A percentile compares a stretch with the other conserved stretches of the same genome.
Conservation (phyloP, 2,329 filamentous ascomycete genomes). For the Bipolaris cookei region DNA sequence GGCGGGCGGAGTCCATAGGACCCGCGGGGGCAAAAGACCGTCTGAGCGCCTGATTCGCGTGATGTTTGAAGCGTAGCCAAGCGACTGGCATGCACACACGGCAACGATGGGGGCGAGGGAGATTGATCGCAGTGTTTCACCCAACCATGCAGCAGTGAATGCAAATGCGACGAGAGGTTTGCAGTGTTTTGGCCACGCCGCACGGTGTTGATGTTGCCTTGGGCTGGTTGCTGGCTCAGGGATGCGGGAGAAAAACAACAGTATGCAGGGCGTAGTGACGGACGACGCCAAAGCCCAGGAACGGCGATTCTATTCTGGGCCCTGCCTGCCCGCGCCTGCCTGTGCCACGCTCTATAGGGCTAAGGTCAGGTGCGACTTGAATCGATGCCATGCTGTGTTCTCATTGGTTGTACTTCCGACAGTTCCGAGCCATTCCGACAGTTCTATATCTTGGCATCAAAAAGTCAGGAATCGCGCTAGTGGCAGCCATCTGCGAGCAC, state of each 20-base stretch:
- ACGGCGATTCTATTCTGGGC: conserved; percentile 16
- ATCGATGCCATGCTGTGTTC: no score
- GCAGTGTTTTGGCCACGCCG: neutral
- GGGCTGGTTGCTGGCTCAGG: conserved; percentile 9
- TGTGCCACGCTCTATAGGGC: neutral
- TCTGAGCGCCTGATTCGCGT: conserved; percentile 24
- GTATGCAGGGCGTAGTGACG: conserved; percentile 14
- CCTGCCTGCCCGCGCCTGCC: neutral
- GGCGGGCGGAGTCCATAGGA: conserved; percentile 31
- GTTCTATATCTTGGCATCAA: conserved; percentile 11
- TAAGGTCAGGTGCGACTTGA: neutral
- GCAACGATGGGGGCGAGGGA: neutral
- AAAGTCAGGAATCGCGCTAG: conserved; percentile 14
- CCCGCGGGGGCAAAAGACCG: conserved; percentile 22
- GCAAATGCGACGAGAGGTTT: neutral
- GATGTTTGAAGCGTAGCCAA: conserved; percentile 21
- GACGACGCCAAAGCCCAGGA: conserved; percentile 4
- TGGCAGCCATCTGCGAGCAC: conserved; percentile 8
- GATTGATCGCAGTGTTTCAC: neutral
- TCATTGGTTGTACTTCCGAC: conserved; percentile 1
- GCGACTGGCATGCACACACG: conserved; percentile 27
- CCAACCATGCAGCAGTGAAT: neutral
- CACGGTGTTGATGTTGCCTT: conserved; percentile 10
- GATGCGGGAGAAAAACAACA: conserved; percentile 9
- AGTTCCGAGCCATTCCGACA: neutral